Percentiles rank a stretch among this genome's conserved stretches.
These are phyloP conservation scores for Yamadazyma takamatsuzukensis DNA, from an alignment of 805 yeast species.

Conservation along the genomic window DNA sequence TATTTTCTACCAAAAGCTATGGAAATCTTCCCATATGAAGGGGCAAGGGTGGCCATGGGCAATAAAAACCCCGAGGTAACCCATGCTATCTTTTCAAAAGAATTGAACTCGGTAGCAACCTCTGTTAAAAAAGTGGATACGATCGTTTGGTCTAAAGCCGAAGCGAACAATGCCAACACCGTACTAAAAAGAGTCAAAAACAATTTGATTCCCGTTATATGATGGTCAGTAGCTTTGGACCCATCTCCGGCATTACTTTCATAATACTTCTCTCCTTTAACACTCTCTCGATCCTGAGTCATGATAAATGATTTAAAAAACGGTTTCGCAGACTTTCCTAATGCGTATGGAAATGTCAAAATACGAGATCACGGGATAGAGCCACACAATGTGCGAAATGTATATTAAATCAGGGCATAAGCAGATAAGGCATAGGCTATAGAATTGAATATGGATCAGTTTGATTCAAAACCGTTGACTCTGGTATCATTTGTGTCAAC, in stretches of 20 bases:
- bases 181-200: conserved; percentile 23
- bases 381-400: too few relatives aligned
- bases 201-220: conserved; percentile 26
- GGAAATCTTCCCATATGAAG: conserved; percentile 57
- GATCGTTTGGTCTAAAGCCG: conserved; percentile 61
- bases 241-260: conserved; percentile 44
- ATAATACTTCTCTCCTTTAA: conserved; percentile 16
- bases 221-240: conserved; percentile 32
- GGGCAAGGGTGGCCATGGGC: conserved; percentile 50
- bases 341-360: too few relatives aligned
- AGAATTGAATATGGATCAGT: too few relatives aligned
- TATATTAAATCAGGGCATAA: too few relatives aligned
- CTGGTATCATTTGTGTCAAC: too few relatives aligned
- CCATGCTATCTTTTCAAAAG: conserved; percentile 57
- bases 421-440: too few relatives aligned
- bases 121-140: conserved; percentile 47
- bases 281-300: not conserved
- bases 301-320: too few relatives aligned
- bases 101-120: conserved; percentile 47
- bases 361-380: too few relatives aligned
- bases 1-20: conserved; percentile 56
- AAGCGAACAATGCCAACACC: conserved; percentile 28
- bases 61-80: conserved; percentile 51
- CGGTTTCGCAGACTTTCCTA: too few relatives aligned
- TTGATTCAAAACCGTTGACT: too few relatives aligned